These are phyloP conservation scores for Fusarium siculi DNA, from an alignment of 2,329 filamentous ascomycete species.

Conservation along the genomic window DNA sequence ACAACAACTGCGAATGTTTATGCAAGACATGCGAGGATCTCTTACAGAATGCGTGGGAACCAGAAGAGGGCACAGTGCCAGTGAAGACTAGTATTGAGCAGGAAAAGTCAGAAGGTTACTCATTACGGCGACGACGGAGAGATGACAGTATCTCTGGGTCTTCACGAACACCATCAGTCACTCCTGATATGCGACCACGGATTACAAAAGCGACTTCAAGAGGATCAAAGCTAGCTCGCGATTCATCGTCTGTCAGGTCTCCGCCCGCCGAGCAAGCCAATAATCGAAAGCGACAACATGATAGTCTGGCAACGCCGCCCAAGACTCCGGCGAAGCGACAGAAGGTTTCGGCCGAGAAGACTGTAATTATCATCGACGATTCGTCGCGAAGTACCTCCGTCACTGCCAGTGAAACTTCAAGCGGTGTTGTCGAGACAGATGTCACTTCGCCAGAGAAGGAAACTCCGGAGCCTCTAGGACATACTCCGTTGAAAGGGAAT, in stretches of 20 bases:
- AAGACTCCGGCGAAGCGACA: constrained; percentile 64
- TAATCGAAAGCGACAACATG: constrained; percentile 54
- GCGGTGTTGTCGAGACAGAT: constrained; percentile 52
- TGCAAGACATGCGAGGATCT: constrained; percentile 86
- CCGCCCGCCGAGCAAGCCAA: constrained; percentile 42
- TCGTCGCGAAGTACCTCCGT: constrained; percentile 54
- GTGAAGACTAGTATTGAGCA: constrained; percentile 66
- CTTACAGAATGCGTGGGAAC: constrained; percentile 84
- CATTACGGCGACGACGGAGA: constrained; percentile 64
- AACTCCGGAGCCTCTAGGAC: constrained; percentile 52
- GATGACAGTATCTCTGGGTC: constrained; percentile 61
- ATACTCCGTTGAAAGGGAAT: constrained; percentile 41
- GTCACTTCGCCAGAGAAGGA: constrained; percentile 63
- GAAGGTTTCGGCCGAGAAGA: constrained; percentile 49
- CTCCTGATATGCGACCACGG: constrained; percentile 64
- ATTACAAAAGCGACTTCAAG: constrained; percentile 55
- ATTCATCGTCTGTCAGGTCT: constrained; percentile 47
- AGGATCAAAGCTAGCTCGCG: constrained; percentile 48
- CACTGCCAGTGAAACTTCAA: constrained; percentile 43
- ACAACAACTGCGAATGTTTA: constrained; percentile 93
- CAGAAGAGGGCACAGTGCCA: constrained; percentile 57
- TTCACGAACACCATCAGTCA: constrained; percentile 68
- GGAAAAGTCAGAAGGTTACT: constrained; percentile 60
- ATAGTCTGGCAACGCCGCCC: constrained; percentile 63
- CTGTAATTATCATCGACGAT: constrained; percentile 42